phyloP scores from a whole-genome alignment of 2,329 filamentous ascomycete genomes.

The Amauroascus niger region DNA sequence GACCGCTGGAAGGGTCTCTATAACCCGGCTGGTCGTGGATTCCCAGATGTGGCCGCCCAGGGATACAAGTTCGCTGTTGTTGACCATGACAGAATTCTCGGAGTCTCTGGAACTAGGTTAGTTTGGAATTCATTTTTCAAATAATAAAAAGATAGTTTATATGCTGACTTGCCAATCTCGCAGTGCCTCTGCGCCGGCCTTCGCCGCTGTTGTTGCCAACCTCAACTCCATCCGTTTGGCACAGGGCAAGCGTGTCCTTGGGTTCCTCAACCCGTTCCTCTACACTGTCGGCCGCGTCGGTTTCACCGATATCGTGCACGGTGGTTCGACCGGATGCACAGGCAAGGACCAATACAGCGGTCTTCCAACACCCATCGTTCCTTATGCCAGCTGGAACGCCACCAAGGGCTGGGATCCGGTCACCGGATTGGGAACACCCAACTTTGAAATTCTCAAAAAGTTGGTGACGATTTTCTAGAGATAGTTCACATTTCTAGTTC shows the following conservation, averaged over 20 bases:
- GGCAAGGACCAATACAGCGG: constrained; percentile 14
- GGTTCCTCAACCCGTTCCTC: constrained; percentile 56
- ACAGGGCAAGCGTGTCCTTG: constrained; percentile 44
- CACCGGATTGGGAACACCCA: constrained; percentile 36
- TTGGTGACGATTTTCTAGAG: constrained; percentile 7
- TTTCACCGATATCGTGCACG: constrained; percentile 42
- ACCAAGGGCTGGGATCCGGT: constrained; percentile 44
- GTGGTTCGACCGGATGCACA: constrained; percentile 23
- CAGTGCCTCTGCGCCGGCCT: constrained; percentile 51
- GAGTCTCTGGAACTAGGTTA: constrained; percentile 40
- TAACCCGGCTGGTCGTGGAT: constrained; percentile 47
- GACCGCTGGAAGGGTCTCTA: constrained; percentile 40
- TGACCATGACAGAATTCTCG: constrained; percentile 29
- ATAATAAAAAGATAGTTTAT: too few species aligned
- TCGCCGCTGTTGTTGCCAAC: constrained; percentile 54
- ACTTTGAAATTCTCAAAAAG: constrained; percentile 18
- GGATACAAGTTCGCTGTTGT: constrained; percentile 36
- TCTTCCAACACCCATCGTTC: constrained; percentile 24
- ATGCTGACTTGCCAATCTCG: background rate
- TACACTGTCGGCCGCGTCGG: constrained; percentile 41
- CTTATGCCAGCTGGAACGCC: constrained; percentile 44
- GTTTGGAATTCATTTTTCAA: background rate
- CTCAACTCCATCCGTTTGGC: constrained; percentile 54
- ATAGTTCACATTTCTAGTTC: background rate
- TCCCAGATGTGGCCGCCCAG: constrained; percentile 55